Evolutionary conservation across 257 asterid genomes (phyloP).

Genomic region (Nyctanthes arbortristis): DNA sequence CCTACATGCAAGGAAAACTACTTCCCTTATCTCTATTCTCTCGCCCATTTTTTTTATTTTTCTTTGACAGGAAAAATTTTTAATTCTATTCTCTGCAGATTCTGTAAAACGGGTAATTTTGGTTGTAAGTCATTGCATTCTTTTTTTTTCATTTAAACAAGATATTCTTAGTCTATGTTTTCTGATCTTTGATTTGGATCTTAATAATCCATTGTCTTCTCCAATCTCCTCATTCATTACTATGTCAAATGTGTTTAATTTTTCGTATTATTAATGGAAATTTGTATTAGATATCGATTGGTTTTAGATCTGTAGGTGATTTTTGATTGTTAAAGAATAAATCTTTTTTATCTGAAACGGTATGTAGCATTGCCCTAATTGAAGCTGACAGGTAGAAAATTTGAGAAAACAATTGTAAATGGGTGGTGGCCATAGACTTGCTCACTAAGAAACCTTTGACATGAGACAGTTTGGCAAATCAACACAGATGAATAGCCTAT

Average conservation of each 20-base stretch:
- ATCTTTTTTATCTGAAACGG: too few species aligned
- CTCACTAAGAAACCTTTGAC: too few species aligned
- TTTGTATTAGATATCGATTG: background rate
- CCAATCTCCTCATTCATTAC: background rate
- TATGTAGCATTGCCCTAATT: too few species aligned
- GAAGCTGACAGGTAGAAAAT: too few species aligned
- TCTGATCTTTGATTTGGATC: background rate
- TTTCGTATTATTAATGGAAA: background rate
- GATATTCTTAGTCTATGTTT: background rate
- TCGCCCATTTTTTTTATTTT: too few species aligned
- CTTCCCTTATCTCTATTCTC: background rate
- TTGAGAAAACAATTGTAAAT: too few species aligned
- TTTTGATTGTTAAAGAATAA: background rate
- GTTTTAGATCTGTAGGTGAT: too few species aligned
- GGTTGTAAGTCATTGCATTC: background rate
- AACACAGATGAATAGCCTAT: too few species aligned
- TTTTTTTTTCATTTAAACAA: background rate
- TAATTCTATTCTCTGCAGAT: slow-evolving; percentile 20
- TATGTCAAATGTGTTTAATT: background rate
- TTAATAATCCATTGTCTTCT: slow-evolving; percentile 1
- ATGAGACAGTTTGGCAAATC: too few species aligned
- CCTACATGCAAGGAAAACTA: background rate
- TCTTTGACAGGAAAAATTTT: slow-evolving; percentile 12
- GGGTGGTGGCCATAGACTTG: too few species aligned
- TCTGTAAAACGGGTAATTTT: slow-evolving; percentile 25